Evolutionary conservation across 1,284 basidiomycete genomes (phyloP), one percentile per base, ranked within the genome.

Genomic region (Coniophora puteana): DNA sequence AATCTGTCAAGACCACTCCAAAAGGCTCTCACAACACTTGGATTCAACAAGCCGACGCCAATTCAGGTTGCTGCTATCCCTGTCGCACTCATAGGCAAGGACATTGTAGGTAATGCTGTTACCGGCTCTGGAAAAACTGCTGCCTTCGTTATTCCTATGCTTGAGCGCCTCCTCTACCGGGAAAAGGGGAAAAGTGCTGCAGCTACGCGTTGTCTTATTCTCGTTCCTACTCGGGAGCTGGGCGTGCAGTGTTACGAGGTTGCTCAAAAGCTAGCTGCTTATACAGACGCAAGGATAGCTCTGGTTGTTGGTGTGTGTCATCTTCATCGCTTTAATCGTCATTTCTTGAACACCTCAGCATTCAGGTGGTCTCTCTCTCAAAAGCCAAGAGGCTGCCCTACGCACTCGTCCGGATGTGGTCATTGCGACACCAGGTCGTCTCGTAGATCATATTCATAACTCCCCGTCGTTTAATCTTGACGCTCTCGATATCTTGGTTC

Each of bases 91-190:
- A 68, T 94, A 13, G 95, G 95, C 40, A 93, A 96, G 57, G 94
- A 98, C 62, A 79, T 98, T 29, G 93, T 99, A 38, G 95, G 93
- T 29, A 88, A 83, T 46, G 94, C 95, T 14, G 90, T 95, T 10
- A 98, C 94, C 8, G 94, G 94, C 49, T 95, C 91, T 4, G 94
- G 94, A 49, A 98, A 98, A 69, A 98, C 94, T 1, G 93, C 92
- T 8, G 94, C 95, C 8, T 98, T 97, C 68, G 86, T 89, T 59
- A 84, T 98, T 46, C 94, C 94, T 29, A 88, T 96, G 62, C 68
- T 98, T 29, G 94, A 98, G 53, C 84, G 94, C 48, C 71, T 98
- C 31, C 67, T 93, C 44, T 95, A 93, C 61, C 78, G 93, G 44
- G 90, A 95, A 53, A 83, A 88, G 49, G 86, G 88, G 18, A 89